Evolutionary conservation across 2,329 filamentous ascomycete species (phyloP).

Genomic region (Fusarium piperis): DNA sequence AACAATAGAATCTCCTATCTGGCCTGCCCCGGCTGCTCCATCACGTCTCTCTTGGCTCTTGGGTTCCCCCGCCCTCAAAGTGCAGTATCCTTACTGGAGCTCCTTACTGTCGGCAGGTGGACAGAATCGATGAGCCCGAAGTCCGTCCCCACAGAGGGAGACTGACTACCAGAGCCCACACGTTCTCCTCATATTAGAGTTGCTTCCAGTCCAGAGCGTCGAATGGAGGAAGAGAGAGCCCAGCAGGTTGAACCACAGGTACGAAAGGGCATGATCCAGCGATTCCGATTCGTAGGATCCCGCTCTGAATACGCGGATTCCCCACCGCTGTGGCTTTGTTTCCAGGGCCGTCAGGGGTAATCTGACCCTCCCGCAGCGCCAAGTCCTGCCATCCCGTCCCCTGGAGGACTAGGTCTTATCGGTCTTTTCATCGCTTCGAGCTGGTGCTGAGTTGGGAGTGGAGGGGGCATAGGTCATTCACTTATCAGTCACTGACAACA

Average conservation of each 20-base stretch:
- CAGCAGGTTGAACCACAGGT: not conserved
- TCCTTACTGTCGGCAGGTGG: not conserved
- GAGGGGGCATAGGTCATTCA: not conserved
- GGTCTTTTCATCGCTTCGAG: slow-evolving; percentile 9
- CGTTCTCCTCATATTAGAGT: not conserved
- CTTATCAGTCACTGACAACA: not conserved
- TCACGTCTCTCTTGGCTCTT: not conserved
- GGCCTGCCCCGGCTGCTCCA: not conserved
- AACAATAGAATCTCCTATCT: not conserved
- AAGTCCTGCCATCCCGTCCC: slow-evolving; percentile 21
- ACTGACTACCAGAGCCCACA: not conserved
- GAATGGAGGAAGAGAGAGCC: not conserved
- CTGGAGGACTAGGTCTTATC: slow-evolving; percentile 20
- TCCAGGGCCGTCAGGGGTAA: slow-evolving; percentile 27
- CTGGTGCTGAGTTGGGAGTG: slow-evolving; percentile 6
- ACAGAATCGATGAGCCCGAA: not conserved
- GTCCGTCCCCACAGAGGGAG: not conserved
- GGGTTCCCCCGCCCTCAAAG: not conserved
- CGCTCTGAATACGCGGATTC: slow-evolving; percentile 22
- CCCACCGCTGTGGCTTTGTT: slow-evolving; percentile 19
- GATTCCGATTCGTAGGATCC: slow-evolving; percentile 20
- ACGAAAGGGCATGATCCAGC: slow-evolving; percentile 1
- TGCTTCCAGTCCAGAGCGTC: not conserved
- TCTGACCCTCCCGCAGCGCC: slow-evolving; percentile 26
- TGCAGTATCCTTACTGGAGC: not conserved